Base-by-base conservation (phyloP, 768 basidiomycete species). In the Tulasnella calospora region DNA sequence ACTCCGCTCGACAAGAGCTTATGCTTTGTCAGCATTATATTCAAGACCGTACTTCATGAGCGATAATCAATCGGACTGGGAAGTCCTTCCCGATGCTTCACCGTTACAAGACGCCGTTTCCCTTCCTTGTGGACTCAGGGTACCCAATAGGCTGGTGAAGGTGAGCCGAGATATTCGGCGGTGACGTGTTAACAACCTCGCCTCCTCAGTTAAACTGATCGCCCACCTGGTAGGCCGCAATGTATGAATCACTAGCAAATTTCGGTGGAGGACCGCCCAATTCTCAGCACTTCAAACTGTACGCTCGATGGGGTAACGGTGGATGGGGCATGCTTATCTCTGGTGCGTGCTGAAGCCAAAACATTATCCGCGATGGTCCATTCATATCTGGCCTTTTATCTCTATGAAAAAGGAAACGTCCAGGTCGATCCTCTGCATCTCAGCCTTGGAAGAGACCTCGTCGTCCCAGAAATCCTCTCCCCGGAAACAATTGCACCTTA, bases 311-410 rank as follows among this genome's bases (percentile, higher is more conserved):
- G 95, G 89, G 90, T 0, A 83, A 85, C 74, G 88, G 92, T 15
- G 87, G 88, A 71, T 98, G 94, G 94, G 96, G 94, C 0, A 94
- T 98, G 88, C 85, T 97, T 70, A 83, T 96, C 38, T 94, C 96
- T 0, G 96, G 96, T 86, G 17, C 9, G 61, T 35, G 23, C 2
- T 13, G 6, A 77, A 82, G 15, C 4, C 61, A 6, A 35, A n/a
- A 17, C 23, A 3, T 44, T 44, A 13, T 35, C 57, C 12, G 13
- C 55, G 69, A 30, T 51, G 30, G 40, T 61, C 19, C 0, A 47
- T 46, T 36, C 38, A 47, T 19, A 46, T 73, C 33, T 51, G 3
- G 15, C n/a, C 1, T 7, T 23, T 71, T 23, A 30, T n/a, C n/a
- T 51, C 47, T 23, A 23, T 9, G 13, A 41, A 23, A 23, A 51